Base-by-base conservation (phyloP, 108 stramenopile species). In the Pseudonitzschia multistriata region DNA sequence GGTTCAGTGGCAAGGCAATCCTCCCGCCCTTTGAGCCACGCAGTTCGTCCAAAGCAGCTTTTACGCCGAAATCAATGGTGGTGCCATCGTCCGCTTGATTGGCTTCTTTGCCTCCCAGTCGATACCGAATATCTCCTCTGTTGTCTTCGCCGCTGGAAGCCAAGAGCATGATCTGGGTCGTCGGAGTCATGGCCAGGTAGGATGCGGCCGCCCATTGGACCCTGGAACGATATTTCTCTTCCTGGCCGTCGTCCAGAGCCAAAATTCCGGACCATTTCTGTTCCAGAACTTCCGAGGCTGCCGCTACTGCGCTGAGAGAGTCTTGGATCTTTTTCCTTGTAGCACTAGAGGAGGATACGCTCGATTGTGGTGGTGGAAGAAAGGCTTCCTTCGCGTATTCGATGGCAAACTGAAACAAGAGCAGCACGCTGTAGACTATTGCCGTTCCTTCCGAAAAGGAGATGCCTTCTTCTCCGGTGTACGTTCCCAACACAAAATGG, bases 401-500 rank as follows among this genome's bases (percentile, higher is more conserved):
- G 60, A 94, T 83, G 21, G 74, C 74, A 1, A 81, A 89, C 74
- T 94, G 92, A 49, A 88, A 78, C 59, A 94, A 68, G 0, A 94
- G 72, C 50, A 94, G 33, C 3, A 79, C 15, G 3, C 82, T 83
- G 66, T 81, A 90, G 22, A 74, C 73, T 5, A 86, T 76, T 10
- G 88, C 76, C 35, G 86, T 29, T 15, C 24, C 68, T 77, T 91
- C 88, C 25, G 72, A 60, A 62, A 82, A 74, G 17, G 81, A 78
- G 5, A 33, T 31, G 5, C 28, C 25, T 1, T n/a, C 59, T 6
- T 34, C 14, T 3, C 59, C 30, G n/a, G 5, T 14, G 21, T 31
- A 3, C 3, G 11, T 22, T 10, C 52, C 72, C 77, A 3, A 53
- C 67, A 62, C 52, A 40, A 59, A 42, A 72, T 79, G 85, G 79